Evolutionary conservation across 345 rosid species (phyloP), one percentile per base, ranked within the genome.

Genomic region (Brassica rapa): DNA sequence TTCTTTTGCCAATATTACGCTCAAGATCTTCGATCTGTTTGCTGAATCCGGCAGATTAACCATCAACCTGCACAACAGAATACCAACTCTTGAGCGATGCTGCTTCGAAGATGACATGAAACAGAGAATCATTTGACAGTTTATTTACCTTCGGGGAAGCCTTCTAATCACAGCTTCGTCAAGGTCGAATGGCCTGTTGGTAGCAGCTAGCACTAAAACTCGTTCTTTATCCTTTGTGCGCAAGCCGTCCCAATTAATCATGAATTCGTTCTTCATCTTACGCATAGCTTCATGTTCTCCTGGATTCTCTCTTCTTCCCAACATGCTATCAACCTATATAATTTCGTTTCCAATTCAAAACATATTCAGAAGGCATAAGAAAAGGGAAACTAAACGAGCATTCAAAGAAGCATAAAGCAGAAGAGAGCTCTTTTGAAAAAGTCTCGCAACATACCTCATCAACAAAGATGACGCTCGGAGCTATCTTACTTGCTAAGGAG

Each of bases 211-310:
- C n/a, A 95, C 98, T 80, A 95, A 77, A 1, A 95, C 98, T 32
- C 99, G 81, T 80, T 95, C 99, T 83, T 78, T 93, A 77, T 93
- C 99, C 79, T 95, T 95, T 14, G 98, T 95, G 11, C 97, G 93
- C 33, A 95, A 84, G 35, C 98, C 98, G 72, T 95, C 99, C 99
- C 98, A 95, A 67, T 95, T 95, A 55, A 95, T 93, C 98, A 95
- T 95, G 80, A 95, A 95, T 75, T 95, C 99, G 70, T 95, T 95
- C 87, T 95, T 95, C 99, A 95, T 95, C 85, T 95, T 95, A 49
- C 98, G 93, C 97, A 93, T 95, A 19, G 99, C 98, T 82, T 95
- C 99, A 56, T 95, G 97, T 74, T 95, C 99, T 66, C 99, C 98
- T 51, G 98, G 96, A 88, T 90, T 95, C 85, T 93, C 99, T 4